Percentiles rank a stretch among this genome's conserved stretches.
Conservation (phyloP, 78 protist species). For the Cavenderia fasciculata region DNA sequence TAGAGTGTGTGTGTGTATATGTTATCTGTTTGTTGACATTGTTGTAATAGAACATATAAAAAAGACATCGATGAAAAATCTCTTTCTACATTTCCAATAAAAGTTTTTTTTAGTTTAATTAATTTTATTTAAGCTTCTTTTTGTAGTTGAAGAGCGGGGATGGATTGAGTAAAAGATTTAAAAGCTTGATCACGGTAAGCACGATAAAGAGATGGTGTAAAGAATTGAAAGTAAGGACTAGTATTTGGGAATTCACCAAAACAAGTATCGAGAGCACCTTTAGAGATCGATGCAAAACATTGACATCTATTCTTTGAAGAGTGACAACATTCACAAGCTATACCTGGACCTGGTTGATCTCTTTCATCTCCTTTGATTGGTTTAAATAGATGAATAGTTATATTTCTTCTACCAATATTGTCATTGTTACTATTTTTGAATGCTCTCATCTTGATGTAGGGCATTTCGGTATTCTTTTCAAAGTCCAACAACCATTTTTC, state of each 20-base stretch:
- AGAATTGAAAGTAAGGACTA: constrained; percentile 8
- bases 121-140: no score
- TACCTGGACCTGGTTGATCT: not conserved
- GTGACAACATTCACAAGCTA: not conserved
- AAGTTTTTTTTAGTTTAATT: no score
- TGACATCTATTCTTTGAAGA: not conserved
- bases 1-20: no score
- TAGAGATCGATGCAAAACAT: not conserved
- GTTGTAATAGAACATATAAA: no score
- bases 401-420: not conserved
- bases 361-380: not conserved
- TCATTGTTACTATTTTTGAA: no score
- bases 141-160: no score
- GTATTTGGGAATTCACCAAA: constrained; percentile 11
- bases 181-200: not conserved
- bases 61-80: no score
- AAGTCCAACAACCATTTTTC: not conserved
- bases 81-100: no score
- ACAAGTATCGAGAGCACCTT: not conserved
- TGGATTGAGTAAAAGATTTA: no score
- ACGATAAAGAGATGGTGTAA: not conserved
- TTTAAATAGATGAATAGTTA: not conserved
- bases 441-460: not conserved
- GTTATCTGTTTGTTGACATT: no score
- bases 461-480: not conserved